Percentiles rank a stretch among this genome's conserved stretches.
Evolutionary conservation across 75 land plant genomes (phyloP).

Genomic region (Pseudotsuga menziesii): DNA sequence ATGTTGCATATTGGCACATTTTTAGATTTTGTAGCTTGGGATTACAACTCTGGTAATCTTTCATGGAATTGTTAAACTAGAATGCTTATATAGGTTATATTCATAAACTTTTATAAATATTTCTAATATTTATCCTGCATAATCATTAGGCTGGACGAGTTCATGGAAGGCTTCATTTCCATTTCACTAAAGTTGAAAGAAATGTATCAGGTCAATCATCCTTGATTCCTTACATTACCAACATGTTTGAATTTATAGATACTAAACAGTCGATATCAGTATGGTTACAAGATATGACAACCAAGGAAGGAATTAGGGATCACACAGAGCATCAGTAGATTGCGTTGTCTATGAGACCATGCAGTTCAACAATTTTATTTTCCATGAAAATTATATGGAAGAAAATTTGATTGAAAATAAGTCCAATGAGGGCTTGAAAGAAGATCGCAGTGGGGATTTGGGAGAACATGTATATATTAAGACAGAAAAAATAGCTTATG

Average conservation of each 20-base stretch:
- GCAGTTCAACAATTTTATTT: no score
- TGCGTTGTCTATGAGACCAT: no score
- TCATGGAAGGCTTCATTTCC: constrained; percentile 95
- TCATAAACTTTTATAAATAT: not conserved
- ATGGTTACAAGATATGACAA: no score
- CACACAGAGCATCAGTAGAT: no score
- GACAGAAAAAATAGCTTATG: no score
- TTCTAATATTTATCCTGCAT: not conserved
- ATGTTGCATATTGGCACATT: not conserved
- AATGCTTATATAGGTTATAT: not conserved
- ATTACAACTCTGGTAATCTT: not conserved
- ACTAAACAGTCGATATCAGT: no score
- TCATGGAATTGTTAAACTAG: not conserved
- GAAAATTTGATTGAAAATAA: no score
- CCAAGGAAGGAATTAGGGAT: no score
- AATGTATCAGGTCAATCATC: constrained; percentile 89
- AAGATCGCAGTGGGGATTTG: no score
- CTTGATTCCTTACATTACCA: not conserved
- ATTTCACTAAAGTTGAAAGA: constrained; percentile 96
- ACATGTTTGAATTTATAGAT: not conserved
- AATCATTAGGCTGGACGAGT: constrained; percentile 80
- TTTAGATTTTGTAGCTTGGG: not conserved
- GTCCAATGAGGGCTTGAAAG: no score
- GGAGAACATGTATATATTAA: no score
- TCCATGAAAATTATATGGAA: no score